phyloP scores from a whole-genome alignment of 1,139 yeast species.

The Debaryomycetaceae sp. region DNA sequence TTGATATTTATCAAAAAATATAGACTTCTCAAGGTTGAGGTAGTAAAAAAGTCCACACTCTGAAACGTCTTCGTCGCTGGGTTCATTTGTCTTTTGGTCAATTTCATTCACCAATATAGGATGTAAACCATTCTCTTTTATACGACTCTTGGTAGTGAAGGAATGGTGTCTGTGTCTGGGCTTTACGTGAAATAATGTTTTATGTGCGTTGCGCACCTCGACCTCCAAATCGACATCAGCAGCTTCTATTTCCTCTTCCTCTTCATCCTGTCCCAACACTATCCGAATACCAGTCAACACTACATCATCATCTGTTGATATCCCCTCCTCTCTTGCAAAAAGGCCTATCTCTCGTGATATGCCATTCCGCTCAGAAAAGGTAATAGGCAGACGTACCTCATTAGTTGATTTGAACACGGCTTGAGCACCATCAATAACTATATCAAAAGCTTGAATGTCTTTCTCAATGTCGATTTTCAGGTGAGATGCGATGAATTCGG shows the following conservation, averaged over 20 bases:
- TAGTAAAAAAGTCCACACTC: conserved; percentile 35
- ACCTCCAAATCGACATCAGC: conserved; percentile 1
- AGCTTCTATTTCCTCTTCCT: conserved; percentile 5
- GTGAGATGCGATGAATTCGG: not conserved
- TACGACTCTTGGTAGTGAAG: conserved; percentile 7
- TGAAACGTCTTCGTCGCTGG: conserved; percentile 23
- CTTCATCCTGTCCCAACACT: conserved; percentile 16
- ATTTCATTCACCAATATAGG: conserved; percentile 25
- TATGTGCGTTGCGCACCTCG: conserved; percentile 19
- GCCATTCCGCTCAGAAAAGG: not conserved
- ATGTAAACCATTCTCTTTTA: conserved; percentile 36
- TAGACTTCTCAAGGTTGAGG: conserved; percentile 27
- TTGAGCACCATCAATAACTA: conserved; percentile 12
- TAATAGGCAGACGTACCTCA: conserved; percentile 3
- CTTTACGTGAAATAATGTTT: conserved; percentile 42
- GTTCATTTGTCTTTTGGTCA: conserved; percentile 8
- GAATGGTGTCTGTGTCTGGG: conserved; percentile 34
- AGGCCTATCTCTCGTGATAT: conserved; percentile 20
- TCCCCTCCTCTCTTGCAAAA: conserved; percentile 26
- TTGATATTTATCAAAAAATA: conserved; percentile 44
- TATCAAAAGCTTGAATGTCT: conserved; percentile 10
- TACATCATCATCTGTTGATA: conserved; percentile 29
- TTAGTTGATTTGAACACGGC: conserved; percentile 11
- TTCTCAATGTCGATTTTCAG: not conserved
- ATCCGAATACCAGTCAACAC: conserved; percentile 36